Evolutionary conservation across 225 moss, liverwort and hornwort genomes (phyloP).

Genomic region (Climacium dendroides): DNA sequence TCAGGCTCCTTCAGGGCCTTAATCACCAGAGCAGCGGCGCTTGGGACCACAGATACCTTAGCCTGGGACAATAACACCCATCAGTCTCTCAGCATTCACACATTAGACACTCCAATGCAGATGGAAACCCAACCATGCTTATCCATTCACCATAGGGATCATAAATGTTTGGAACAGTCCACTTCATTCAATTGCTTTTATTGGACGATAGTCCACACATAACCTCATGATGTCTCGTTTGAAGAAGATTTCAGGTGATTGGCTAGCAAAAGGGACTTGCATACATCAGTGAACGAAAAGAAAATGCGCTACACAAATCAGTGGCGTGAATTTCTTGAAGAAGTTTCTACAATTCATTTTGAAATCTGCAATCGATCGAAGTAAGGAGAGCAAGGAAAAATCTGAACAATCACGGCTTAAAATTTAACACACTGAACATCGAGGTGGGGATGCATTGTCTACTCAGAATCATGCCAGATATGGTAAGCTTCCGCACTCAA

Average conservation of each 20-base stretch:
- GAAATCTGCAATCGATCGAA: not conserved
- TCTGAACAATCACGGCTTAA: accelerated
- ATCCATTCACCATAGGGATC: not conserved
- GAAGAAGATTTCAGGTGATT: too few species aligned
- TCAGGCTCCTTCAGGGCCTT: slow-evolving; percentile 75
- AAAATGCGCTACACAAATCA: not conserved
- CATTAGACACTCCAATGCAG: not conserved
- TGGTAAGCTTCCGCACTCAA: not conserved
- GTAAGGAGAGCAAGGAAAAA: not conserved
- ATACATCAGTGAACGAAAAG: not conserved
- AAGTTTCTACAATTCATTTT: too few species aligned
- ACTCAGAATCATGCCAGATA: not conserved
- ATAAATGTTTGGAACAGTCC: not conserved
- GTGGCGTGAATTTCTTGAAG: not conserved
- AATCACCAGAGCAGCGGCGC: slow-evolving; percentile 64
- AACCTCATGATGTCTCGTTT: too few species aligned
- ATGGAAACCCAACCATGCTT: not conserved
- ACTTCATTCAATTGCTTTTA: not conserved
- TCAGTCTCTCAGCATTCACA: not conserved
- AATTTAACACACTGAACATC: not conserved
- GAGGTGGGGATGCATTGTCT: too few species aligned
- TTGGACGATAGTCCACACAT: too few species aligned
- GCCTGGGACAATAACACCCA: slow-evolving; percentile 5
- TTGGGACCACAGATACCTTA: slow-evolving; percentile 73
- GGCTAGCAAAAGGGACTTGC: too few species aligned